These are phyloP conservation scores for Anisodus acutangulus DNA, from an alignment of 257 asterid species.

Conservation along the genomic window DNA sequence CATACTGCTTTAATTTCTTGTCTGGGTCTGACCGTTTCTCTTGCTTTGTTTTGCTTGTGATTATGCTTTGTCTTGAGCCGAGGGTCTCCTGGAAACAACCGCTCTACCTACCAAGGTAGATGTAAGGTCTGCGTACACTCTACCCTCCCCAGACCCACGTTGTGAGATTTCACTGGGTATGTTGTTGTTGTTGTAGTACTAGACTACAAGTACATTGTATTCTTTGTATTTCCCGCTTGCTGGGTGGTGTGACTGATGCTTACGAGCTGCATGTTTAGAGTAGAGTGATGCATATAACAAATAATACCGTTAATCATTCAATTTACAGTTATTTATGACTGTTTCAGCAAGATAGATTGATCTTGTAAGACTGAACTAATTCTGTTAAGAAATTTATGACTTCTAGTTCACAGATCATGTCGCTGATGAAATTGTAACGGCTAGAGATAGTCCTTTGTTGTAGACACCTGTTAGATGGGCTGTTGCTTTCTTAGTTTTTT, in stretches of 20 bases:
- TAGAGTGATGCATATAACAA: neutral
- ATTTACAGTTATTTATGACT: too few species aligned
- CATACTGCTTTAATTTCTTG: too few species aligned
- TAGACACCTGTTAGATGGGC: neutral
- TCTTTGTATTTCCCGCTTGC: slow-evolving; percentile 5
- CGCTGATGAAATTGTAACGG: neutral
- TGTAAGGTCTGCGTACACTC: too few species aligned
- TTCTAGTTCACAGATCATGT: neutral
- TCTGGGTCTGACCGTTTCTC: too few species aligned
- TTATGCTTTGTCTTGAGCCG: too few species aligned
- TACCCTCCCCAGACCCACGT: too few species aligned
- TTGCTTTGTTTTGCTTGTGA: too few species aligned
- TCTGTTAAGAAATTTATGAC: neutral
- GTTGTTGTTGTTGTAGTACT: neutral
- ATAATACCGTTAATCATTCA: neutral
- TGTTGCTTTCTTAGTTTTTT: too few species aligned
- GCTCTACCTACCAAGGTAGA: too few species aligned
- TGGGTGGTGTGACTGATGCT: slow-evolving; percentile 16
- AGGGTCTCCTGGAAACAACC: too few species aligned
- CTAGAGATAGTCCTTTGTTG: neutral
- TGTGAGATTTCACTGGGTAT: too few species aligned
- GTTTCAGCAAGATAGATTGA: neutral
- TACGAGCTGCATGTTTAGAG: neutral
- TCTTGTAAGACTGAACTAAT: slow-evolving; percentile 17
- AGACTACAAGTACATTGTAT: neutral